Percentiles rank a stretch among this genome's conserved stretches.
These are phyloP conservation scores for Talaromyces islandicus DNA, from an alignment of 2,329 filamentous ascomycete species.

Conservation along the genomic window DNA sequence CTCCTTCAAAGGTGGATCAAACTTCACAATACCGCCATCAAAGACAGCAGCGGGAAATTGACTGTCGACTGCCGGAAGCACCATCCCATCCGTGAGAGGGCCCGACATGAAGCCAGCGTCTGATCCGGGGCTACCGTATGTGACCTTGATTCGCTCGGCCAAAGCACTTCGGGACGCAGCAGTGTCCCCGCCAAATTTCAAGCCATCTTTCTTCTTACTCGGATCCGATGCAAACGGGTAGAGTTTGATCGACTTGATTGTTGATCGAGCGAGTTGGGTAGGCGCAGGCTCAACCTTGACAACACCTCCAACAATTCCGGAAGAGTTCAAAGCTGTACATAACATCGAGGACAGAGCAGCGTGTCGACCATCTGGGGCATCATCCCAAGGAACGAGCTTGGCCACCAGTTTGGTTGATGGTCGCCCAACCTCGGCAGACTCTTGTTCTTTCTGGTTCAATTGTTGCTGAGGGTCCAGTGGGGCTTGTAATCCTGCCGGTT, in stretches of 20 bases:
- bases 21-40: conserved; percentile 77
- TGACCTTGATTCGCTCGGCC: conserved; percentile 63
- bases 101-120: conserved; percentile 66
- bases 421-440: conserved; percentile 50
- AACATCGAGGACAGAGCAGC: conserved; percentile 72
- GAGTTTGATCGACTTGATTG: conserved; percentile 65
- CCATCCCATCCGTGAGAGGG: conserved; percentile 80
- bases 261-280: conserved; percentile 60
- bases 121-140: conserved; percentile 52
- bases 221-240: conserved; percentile 65
- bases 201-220: conserved; percentile 55
- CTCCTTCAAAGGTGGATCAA: conserved; percentile 54
- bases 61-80: conserved; percentile 59
- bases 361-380: conserved; percentile 76
- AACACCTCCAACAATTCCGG: conserved; percentile 75
- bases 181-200: conserved; percentile 84
- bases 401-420: conserved; percentile 67
- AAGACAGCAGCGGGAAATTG: conserved; percentile 57
- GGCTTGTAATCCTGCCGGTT: conserved; percentile 68
- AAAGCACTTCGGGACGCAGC: conserved; percentile 72
- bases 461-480: conserved; percentile 64
- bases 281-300: conserved; percentile 82
- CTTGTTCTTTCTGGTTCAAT: conserved; percentile 57
- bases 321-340: conserved; percentile 65
- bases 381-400: conserved; percentile 70